A percentile compares a stretch with the other conserved stretches of the same genome.
Evolutionary conservation across 2,329 filamentous ascomycete species (phyloP).

Genomic region (Clarireedia homoeocarpa): DNA sequence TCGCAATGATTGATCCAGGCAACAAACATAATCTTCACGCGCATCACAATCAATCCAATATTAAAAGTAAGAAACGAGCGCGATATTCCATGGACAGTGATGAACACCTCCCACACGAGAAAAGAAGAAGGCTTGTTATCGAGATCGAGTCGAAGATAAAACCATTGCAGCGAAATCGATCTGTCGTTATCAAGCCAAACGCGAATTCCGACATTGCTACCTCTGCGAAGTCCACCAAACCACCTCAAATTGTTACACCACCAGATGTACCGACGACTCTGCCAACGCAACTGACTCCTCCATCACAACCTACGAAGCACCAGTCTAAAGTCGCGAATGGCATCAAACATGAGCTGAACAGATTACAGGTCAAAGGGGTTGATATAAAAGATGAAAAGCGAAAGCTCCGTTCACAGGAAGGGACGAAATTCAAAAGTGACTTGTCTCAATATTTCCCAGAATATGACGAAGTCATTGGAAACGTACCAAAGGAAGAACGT

Average conservation of each 20-base stretch:
- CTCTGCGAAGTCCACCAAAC: constrained; percentile 11
- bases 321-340: constrained; percentile 54
- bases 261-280: constrained; percentile 12
- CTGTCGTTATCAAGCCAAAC: constrained; percentile 19
- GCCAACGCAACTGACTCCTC: constrained; percentile 11
- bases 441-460: constrained; percentile 85
- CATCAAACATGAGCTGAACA: constrained; percentile 52
- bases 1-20: constrained; percentile 14
- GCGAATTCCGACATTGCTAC: constrained; percentile 21
- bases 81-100: constrained; percentile 40
- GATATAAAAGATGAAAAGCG: constrained; percentile 53
- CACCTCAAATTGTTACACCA: constrained; percentile 9
- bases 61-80: constrained; percentile 41
- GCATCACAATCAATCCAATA: constrained; percentile 18
- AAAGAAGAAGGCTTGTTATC: constrained; percentile 45
- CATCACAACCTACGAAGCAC: constrained; percentile 37
- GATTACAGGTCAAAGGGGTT: constrained; percentile 38
- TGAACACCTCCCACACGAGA: constrained; percentile 36
- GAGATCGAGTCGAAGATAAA: constrained; percentile 38
- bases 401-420: constrained; percentile 80
- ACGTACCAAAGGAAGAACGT: constrained; percentile 70
- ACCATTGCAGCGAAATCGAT: constrained; percentile 14
- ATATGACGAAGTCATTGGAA: constrained; percentile 89
- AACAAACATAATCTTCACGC: neutral
- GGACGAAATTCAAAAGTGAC: constrained; percentile 82